Percentiles rank a stretch among this genome's conserved stretches.
Evolutionary conservation across 2,329 filamentous ascomycete species (phyloP).

Genomic region (Raffaelea ambrosiae): DNA sequence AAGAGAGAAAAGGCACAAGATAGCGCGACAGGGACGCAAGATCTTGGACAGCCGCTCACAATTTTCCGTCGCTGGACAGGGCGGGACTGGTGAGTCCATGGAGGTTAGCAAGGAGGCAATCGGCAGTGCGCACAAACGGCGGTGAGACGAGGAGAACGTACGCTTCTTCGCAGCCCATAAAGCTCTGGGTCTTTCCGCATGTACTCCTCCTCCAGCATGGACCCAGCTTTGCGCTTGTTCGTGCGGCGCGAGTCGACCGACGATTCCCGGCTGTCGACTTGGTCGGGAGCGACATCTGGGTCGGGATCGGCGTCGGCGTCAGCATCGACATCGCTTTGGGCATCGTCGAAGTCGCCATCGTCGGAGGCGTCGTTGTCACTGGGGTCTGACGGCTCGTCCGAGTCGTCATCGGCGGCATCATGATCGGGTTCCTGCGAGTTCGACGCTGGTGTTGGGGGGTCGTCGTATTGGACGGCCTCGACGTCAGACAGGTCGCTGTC

Average conservation of each 20-base stretch:
- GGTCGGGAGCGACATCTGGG: constrained; percentile 27
- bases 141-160: constrained; percentile 36
- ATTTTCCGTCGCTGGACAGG: constrained; percentile 50
- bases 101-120: constrained; percentile 21
- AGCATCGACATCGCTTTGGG: constrained; percentile 24
- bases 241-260: constrained; percentile 63
- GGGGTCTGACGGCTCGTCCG: constrained; percentile 32
- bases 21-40: constrained; percentile 24
- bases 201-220: constrained; percentile 65
- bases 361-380: constrained; percentile 49
- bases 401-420: constrained; percentile 20
- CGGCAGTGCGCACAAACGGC: constrained; percentile 1
- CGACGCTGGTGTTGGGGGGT: constrained; percentile 45
- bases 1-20: constrained; percentile 17
- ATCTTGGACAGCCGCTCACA: constrained; percentile 28
- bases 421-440: constrained; percentile 34
- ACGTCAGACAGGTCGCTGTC: constrained; percentile 73
- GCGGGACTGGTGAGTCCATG: constrained; percentile 40
- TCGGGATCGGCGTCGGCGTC: constrained; percentile 45
- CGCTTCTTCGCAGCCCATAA: constrained; percentile 89
- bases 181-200: constrained; percentile 90
- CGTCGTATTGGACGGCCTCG: constrained; percentile 41
- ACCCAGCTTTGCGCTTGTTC: constrained; percentile 61
- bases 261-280: constrained; percentile 48
- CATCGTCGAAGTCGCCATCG: constrained; percentile 63